Conservation (phyloP, 2,329 filamentous ascomycete genomes). For the Microdochium bolleyi region DNA sequence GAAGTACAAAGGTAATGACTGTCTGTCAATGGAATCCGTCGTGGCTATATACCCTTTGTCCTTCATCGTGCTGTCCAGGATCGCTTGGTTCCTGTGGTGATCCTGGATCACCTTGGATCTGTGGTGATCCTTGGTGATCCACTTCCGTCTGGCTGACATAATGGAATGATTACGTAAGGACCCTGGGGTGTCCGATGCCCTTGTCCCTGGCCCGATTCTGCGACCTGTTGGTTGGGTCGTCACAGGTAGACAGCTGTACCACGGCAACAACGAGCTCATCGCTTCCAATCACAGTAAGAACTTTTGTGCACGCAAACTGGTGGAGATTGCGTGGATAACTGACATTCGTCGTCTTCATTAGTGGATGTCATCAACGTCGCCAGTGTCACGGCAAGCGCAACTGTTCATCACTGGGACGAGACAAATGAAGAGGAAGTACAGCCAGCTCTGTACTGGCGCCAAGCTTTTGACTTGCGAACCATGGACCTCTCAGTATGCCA, state of each 20-base stretch:
- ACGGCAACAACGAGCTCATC: constrained; percentile 60
- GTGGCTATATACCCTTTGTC: too few relatives aligned
- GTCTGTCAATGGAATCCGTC: too few relatives aligned
- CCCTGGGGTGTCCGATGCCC: not conserved
- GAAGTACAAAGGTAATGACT: too few relatives aligned
- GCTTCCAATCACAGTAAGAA: constrained; percentile 63
- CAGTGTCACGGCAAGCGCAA: constrained; percentile 54
- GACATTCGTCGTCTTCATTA: constrained; percentile 19
- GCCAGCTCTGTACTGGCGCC: constrained; percentile 54
- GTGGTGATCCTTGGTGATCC: too few relatives aligned
- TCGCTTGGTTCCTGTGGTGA: too few relatives aligned
- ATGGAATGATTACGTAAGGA: not conserved
- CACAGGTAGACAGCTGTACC: constrained; percentile 46
- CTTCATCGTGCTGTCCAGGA: too few relatives aligned
- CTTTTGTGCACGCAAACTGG: too few relatives aligned
- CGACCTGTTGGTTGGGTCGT: not conserved
- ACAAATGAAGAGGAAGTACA: constrained; percentile 57
- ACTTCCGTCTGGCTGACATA: not conserved
- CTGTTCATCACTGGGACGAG: constrained; percentile 62
- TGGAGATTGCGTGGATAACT: too few relatives aligned
- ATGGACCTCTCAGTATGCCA: constrained; percentile 51
- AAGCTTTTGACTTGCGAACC: constrained; percentile 50
- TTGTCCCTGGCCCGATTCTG: not conserved
- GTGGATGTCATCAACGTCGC: constrained; percentile 70
- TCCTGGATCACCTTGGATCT: too few relatives aligned